Base-by-base conservation (phyloP, 805 yeast genomes). In the Yarrowia porcina region DNA sequence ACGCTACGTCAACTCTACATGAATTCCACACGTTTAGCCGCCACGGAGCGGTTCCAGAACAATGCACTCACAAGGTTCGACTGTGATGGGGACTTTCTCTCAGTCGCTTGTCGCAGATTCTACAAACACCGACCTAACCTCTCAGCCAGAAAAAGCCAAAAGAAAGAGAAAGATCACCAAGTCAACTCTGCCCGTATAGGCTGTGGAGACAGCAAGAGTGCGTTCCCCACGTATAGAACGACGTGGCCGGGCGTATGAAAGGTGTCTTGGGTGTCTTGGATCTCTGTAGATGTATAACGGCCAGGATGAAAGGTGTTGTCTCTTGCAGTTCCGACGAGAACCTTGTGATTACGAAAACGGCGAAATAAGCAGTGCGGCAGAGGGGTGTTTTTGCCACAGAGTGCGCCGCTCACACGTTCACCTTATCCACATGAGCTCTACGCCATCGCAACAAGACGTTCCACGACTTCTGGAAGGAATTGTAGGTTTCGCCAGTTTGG, bases 401-500 rank as follows among this genome's bases (percentile, higher is more conserved):
- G n/a, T n/a, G n/a, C n/a, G n/a, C n/a, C n/a, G n/a, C n/a, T n/a
- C n/a, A n/a, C n/a, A n/a, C n/a, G n/a, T n/a, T n/a, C n/a, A n/a
- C n/a, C n/a, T n/a, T n/a, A n/a, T n/a, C 28, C 28, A 25, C 28
- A 18, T 21, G 10, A 10, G 39, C n/a, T 11, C 33, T 21, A 2
- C 33, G n/a, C 9, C 32, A 25, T 42, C 49, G 11, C 35, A 17
- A 17, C 25, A 28, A 28, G 50, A 45, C 4, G 13, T 28, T 45
- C 50, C 47, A 42, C 30, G 49, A 25, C 52, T 45, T 45, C 52
- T 45, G 52, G 52, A 45, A 45, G 52, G 33, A 44, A 44, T 44
- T 25, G 33, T 25, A 44, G 33, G 27, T 20, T 45, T 45, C 25
- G 52, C 36, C 18, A 30, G 13, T 30, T 45, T 18, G 52, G 11